These are phyloP conservation scores for Podochytrium sp. DNA, from an alignment of 192 early-diverging fungal genomes.

Conservation along the genomic window DNA sequence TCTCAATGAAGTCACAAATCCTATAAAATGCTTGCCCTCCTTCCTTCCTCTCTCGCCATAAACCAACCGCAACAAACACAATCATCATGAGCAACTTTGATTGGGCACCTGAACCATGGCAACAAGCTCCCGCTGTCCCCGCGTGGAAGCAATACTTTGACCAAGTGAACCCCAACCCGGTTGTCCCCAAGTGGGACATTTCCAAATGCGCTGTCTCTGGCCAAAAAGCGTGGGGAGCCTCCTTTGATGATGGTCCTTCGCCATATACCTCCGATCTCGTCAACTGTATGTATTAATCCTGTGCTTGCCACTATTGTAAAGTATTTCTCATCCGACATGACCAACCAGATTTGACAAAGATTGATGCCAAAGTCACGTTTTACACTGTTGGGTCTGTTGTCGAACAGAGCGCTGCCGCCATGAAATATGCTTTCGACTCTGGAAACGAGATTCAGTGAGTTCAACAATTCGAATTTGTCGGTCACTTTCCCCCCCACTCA, in stretches of 20 bases:
- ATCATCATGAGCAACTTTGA: too few species aligned
- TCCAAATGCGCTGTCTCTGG: conserved; percentile 14
- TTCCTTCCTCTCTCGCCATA: too few species aligned
- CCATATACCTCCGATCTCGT: not conserved
- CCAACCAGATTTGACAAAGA: not conserved
- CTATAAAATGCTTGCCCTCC: too few species aligned
- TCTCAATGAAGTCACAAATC: too few species aligned
- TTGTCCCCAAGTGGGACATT: conserved; percentile 19
- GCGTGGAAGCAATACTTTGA: conserved; percentile 6
- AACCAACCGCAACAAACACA: too few species aligned
- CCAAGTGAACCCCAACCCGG: not conserved
- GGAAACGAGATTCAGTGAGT: conserved; percentile 42
- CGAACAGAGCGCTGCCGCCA: conserved; percentile 2
- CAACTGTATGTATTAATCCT: conserved; percentile 19
- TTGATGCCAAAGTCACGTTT: conserved; percentile 36
- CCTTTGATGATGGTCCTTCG: conserved; percentile 39
- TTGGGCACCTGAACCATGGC: not conserved
- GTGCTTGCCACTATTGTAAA: too few species aligned
- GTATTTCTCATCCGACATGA: conserved; percentile 3
- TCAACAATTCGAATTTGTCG: too few species aligned
- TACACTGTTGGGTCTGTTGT: conserved; percentile 34
- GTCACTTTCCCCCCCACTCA: too few species aligned
- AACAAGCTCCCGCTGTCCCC: not conserved
- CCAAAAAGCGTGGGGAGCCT: conserved; percentile 32
- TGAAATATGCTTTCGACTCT: not conserved